A percentile compares a stretch with the other conserved stretches of the same genome.
Conservation (phyloP, 73 alveolate species). For the Tetrahymena thermophila region DNA sequence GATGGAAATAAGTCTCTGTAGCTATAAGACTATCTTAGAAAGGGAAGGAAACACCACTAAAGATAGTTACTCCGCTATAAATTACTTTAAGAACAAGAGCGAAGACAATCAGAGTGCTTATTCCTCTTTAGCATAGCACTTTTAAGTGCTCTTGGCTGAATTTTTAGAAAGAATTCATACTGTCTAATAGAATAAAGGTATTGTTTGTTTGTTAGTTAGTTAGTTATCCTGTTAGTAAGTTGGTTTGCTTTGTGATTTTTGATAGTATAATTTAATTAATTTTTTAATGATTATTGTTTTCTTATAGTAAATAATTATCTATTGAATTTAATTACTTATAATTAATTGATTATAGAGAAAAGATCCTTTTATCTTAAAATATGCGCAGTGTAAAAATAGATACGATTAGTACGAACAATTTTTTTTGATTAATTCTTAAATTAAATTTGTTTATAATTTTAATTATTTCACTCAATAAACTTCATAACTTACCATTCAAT, state of each 20-base stretch:
- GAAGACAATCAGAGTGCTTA: not conserved
- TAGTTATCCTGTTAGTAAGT: too few species aligned
- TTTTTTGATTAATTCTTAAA: not conserved
- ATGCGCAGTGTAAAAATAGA: not conserved
- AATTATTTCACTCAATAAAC: not conserved
- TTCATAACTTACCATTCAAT: not conserved
- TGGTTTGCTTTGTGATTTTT: too few species aligned
- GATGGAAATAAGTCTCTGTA: not conserved
- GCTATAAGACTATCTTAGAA: not conserved
- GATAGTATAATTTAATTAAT: too few species aligned
- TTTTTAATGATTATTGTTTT: not conserved
- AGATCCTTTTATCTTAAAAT: not conserved
- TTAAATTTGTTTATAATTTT: too few species aligned
- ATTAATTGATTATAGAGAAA: not conserved
- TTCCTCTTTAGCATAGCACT: not conserved
- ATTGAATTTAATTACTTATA: not conserved
- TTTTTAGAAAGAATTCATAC: not conserved
- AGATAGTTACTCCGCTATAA: not conserved
- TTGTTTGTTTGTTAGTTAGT: not conserved
- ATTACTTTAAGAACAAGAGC: not conserved
- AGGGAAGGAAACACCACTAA: not conserved
- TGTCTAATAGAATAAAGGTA: not conserved
- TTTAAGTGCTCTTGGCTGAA: not conserved
- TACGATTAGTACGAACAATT: not conserved
- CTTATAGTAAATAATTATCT: not conserved